Percentiles rank a stretch among this genome's conserved stretches.
phyloP scores from a whole-genome alignment of 495 filamentous ascomycete species.

The Tricharina praecox region DNA sequence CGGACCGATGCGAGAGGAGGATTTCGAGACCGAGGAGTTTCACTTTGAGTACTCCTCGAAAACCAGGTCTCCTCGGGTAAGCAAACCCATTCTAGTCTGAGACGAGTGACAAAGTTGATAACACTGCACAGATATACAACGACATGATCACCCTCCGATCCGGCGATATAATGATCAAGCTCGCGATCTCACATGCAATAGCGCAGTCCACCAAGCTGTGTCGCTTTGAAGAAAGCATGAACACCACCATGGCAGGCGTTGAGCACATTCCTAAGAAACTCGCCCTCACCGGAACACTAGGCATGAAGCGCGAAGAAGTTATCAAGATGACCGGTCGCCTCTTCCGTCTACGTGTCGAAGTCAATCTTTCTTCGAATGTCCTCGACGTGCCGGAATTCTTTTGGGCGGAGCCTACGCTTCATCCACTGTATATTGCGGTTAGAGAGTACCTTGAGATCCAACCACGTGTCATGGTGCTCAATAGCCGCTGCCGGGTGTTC shows the following conservation, averaged over 20 bases:
- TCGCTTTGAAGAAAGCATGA: slow-evolving; percentile 95
- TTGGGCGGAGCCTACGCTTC: slow-evolving; percentile 90
- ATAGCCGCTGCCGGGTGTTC: slow-evolving; percentile 92
- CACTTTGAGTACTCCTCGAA: slow-evolving; percentile 90
- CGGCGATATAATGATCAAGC: slow-evolving; percentile 96
- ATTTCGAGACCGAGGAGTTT: slow-evolving; percentile 97
- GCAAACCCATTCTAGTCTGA: neutral
- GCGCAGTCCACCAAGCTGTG: slow-evolving; percentile 93
- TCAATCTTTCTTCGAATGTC: slow-evolving; percentile 95
- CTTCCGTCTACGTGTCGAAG: slow-evolving; percentile 88
- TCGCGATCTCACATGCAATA: slow-evolving; percentile 92
- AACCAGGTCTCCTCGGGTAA: slow-evolving; percentile 58
- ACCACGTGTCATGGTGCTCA: slow-evolving; percentile 81
- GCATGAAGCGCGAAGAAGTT: slow-evolving; percentile 83
- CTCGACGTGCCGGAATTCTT: slow-evolving; percentile 97
- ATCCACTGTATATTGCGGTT: slow-evolving; percentile 85
- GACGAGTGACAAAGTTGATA: neutral
- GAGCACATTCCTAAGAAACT: slow-evolving; percentile 79
- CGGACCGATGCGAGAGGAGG: slow-evolving; percentile 38
- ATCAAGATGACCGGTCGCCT: slow-evolving; percentile 76
- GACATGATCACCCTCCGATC: slow-evolving; percentile 96
- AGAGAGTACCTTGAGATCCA: slow-evolving; percentile 97
- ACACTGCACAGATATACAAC: slow-evolving; percentile 48
- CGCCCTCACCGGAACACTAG: slow-evolving; percentile 73
- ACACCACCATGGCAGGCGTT: slow-evolving; percentile 77